phyloP scores from a whole-genome alignment of 352 stramenopile genomes.

The Phytophthora niederhauseri region DNA sequence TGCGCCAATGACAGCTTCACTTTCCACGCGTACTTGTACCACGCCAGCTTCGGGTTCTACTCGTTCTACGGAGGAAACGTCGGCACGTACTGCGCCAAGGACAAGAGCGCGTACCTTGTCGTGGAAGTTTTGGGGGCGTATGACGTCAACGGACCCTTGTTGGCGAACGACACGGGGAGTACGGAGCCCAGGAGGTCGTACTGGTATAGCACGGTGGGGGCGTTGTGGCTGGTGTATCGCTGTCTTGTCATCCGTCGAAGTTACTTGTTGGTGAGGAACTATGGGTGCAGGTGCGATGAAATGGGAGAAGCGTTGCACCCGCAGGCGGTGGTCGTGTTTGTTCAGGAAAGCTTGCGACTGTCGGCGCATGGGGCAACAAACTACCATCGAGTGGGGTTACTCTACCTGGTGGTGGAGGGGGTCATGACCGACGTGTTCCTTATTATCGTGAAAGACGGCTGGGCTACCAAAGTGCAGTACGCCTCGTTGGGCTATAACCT shows the following conservation, averaged over 20 bases:
- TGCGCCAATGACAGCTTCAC: conserved; percentile 9
- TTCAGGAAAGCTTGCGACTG: conserved; percentile 21
- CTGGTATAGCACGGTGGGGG: conserved; percentile 9
- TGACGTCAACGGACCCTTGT: conserved; percentile 5
- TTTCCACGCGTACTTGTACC: conserved; percentile 10
- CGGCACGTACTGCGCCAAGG: conserved; percentile 4
- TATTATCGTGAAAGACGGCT: conserved; percentile 27
- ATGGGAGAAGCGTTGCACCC: background rate
- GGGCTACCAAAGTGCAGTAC: conserved; percentile 19
- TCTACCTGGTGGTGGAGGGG: conserved; percentile 30
- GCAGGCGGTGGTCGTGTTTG: conserved; percentile 6
- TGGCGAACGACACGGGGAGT: conserved; percentile 3
- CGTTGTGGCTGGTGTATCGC: conserved; percentile 6
- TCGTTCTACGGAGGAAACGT: conserved; percentile 11
- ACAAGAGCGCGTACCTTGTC: conserved; percentile 4
- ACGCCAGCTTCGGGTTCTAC: conserved; percentile 12
- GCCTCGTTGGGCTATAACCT: conserved; percentile 36
- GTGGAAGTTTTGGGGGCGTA: conserved; percentile 5
- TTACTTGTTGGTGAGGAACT: background rate
- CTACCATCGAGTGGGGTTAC: conserved; percentile 17
- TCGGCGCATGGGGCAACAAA: conserved; percentile 25
- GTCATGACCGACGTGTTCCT: conserved; percentile 29
- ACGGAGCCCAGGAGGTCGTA: conserved; percentile 4
- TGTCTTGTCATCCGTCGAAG: conserved; percentile 1
- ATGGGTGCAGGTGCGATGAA: conserved; percentile 6